Base-by-base conservation (phyloP, 2,329 filamentous ascomycete species). In the Huntiella moniliformis region DNA sequence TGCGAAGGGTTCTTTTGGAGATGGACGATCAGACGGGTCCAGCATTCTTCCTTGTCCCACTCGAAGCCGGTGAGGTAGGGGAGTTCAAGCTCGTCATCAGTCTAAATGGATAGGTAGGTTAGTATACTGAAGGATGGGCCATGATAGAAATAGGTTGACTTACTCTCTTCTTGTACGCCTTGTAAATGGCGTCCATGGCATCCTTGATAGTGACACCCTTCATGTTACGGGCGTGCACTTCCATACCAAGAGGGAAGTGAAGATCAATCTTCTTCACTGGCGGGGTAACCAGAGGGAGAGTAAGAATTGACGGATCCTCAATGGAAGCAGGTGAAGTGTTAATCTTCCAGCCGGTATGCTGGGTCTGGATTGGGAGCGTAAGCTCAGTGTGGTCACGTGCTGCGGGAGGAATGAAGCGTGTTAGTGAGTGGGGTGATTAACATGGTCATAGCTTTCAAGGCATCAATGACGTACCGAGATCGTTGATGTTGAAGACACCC, bases 171-270 rank as follows among this genome's bases (percentile, higher is more conserved):
- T 92, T 93, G 71, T 84, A 93, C 55, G 82, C 75, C 71, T 94
- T 95, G 72, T 94, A 71, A 65, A 96, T 95, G 57, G 85, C 88
- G 62, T 95, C 87, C 61, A 94, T 61, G 49, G 86, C 86, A 63
- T 96, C 88, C 70, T 95, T 95, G 71, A 96, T 88, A 48, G 88
- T 96, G 54, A 96, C 86, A 47, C 88, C 88, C 64, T 87, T 88
- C 56, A 87, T 67, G 65, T 95, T 96, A 58, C 88, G 76, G 58
- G 86, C 88, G 31, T 81, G 83, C 54, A 95, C 82, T 58, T 88
- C 79, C 47, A 91, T 73, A 44, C 88, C 88, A 45, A 92, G 69
- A 12, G 84, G 83, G 71, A 93, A 94, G 64, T 86, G 77, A 40
- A 96, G 71, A 64, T 94, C 86, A 63, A 96, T 88, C 68, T 84